Evolutionary conservation across 1,139 yeast species (phyloP).

Genomic region (Magnusiomyces sp.): DNA sequence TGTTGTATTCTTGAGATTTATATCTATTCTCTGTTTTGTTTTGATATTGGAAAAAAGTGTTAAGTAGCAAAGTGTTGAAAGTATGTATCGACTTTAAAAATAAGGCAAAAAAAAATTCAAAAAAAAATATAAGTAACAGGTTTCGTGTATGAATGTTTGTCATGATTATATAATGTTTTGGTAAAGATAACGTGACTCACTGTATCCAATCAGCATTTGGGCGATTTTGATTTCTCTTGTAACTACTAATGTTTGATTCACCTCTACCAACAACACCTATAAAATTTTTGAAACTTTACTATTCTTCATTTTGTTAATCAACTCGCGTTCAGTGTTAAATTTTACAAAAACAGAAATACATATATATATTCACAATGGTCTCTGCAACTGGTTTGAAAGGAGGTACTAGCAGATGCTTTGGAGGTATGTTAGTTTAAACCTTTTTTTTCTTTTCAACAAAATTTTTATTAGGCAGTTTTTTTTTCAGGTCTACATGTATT

Average conservation of each 20-base stretch:
- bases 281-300: not conserved
- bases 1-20: not conserved
- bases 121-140: not conserved
- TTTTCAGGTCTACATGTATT: not conserved
- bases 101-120: not conserved
- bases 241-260: not conserved
- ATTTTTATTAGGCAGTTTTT: not conserved
- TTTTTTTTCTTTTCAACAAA: no score
- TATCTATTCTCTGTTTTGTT: not conserved
- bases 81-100: no score
- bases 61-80: not conserved
- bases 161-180: not conserved
- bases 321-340: not conserved
- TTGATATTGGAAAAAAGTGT: not conserved
- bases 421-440: constrained; percentile 27
- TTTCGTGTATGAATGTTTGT: not conserved
- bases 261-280: not conserved
- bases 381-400: constrained; percentile 38
- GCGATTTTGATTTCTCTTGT: not conserved
- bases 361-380: constrained; percentile 24
- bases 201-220: not conserved
- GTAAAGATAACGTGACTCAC: not conserved
- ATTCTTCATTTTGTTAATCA: not conserved
- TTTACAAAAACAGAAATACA: not conserved
- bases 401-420: constrained; percentile 42